Percentiles rank a stretch among this genome's conserved stretches.
Evolutionary conservation across 108 stramenopile species (phyloP).

Genomic region (Cyclostephanos invisitatus): DNA sequence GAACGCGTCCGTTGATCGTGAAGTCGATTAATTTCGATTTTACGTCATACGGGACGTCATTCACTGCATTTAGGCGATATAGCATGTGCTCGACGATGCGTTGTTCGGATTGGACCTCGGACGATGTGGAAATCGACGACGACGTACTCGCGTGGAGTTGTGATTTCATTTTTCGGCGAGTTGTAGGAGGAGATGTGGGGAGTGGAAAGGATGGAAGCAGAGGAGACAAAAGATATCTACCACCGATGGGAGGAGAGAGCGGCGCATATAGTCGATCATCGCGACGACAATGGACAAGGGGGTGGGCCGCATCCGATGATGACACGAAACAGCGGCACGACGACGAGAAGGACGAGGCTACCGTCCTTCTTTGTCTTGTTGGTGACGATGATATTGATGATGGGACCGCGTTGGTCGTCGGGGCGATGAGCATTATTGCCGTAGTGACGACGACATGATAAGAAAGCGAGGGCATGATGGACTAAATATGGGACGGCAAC

Average conservation of each 20-base stretch:
- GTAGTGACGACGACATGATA: no score
- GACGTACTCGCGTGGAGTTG: neutral
- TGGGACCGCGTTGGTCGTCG: neutral
- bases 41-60: slow-evolving; percentile 60
- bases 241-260: neutral
- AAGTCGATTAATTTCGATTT: slow-evolving; percentile 55
- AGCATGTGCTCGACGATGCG: slow-evolving; percentile 75
- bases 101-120: no score
- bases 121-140: slow-evolving; percentile 11
- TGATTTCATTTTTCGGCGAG: no score
- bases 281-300: no score
- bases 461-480: no score
- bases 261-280: no score
- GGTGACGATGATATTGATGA: neutral
- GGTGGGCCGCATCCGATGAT: neutral
- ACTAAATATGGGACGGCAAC: no score
- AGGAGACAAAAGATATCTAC: no score
- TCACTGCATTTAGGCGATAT: slow-evolving; percentile 66
- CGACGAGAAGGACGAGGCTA: neutral
- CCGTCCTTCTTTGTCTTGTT: neutral
- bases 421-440: neutral
- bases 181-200: no score
- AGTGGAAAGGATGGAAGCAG: no score
- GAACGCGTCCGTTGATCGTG: slow-evolving; percentile 52
- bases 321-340: no score